phyloP scores from a whole-genome alignment of 2,329 filamentous ascomycete species.

The Blastomyces silverae region DNA sequence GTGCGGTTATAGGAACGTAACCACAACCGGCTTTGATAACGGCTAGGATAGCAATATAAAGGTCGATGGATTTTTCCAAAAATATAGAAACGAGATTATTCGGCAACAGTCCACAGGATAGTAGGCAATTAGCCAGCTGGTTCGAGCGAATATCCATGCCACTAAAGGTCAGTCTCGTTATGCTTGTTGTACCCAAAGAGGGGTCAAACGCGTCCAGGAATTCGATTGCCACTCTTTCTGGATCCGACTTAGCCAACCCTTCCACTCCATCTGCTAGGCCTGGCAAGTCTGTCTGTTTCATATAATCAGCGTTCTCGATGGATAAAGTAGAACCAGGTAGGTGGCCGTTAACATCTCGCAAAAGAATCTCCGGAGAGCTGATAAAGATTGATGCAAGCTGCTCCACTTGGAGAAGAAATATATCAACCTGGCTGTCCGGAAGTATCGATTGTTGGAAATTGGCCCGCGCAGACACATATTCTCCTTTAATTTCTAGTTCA shows the following conservation, averaged over 20 bases:
- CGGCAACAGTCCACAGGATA: constrained; percentile 40
- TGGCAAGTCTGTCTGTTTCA: constrained; percentile 31
- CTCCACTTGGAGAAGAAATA: constrained; percentile 58
- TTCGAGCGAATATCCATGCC: constrained; percentile 61
- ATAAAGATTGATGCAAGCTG: constrained; percentile 45
- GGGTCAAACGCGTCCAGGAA: constrained; percentile 51
- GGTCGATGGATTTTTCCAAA: constrained; percentile 66
- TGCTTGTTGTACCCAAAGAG: constrained; percentile 26
- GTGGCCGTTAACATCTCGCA: constrained; percentile 29
- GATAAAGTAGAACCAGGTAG: constrained; percentile 42
- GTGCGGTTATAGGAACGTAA: constrained; percentile 71
- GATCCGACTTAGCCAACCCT: constrained; percentile 41
- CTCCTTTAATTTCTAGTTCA: constrained; percentile 61
- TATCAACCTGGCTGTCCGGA: constrained; percentile 48
- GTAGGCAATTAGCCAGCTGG: constrained; percentile 53
- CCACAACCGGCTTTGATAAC: constrained; percentile 67
- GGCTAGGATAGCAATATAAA: constrained; percentile 70
- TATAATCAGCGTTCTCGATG: constrained; percentile 42
- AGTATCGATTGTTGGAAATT: constrained; percentile 53
- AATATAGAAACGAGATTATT: constrained; percentile 63
- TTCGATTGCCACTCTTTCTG: constrained; percentile 55
- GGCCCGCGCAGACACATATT: constrained; percentile 45
- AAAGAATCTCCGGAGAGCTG: constrained; percentile 28
- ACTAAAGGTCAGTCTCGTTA: constrained; percentile 53
- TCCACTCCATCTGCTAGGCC: constrained; percentile 53